phyloP scores from a whole-genome alignment of 805 yeast genomes.

The Clavispora fructus region DNA sequence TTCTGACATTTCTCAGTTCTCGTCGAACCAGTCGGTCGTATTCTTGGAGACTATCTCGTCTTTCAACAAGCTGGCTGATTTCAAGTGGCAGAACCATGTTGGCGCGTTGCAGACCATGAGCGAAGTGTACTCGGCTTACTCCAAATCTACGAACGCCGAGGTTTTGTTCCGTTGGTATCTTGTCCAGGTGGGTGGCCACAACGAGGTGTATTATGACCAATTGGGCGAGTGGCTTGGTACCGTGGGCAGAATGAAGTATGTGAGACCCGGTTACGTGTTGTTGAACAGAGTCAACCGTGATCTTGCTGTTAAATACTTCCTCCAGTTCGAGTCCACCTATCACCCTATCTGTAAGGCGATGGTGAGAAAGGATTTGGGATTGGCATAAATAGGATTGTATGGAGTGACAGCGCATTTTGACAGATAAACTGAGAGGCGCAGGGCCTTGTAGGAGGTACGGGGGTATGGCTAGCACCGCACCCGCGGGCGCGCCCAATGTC shows the following conservation, averaged over 20 bases:
- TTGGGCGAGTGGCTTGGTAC: slow-evolving; percentile 84
- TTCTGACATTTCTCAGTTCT: slow-evolving; percentile 51
- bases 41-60: slow-evolving; percentile 66
- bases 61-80: slow-evolving; percentile 37
- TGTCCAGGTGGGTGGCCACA: slow-evolving; percentile 54
- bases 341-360: slow-evolving; percentile 82
- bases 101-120: slow-evolving; percentile 29
- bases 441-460: background rate
- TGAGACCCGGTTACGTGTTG: slow-evolving; percentile 75
- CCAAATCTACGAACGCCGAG: slow-evolving; percentile 67
- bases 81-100: slow-evolving; percentile 32
- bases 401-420: background rate
- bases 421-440: background rate
- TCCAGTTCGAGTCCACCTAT: slow-evolving; percentile 51
- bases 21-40: slow-evolving; percentile 73
- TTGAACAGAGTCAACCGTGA: slow-evolving; percentile 59
- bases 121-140: slow-evolving; percentile 35
- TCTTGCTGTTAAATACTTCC: slow-evolving; percentile 63
- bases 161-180: slow-evolving; percentile 74
- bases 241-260: slow-evolving; percentile 93
- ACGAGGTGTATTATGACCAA: slow-evolving; percentile 40
- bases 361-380: slow-evolving; percentile 77
- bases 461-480: background rate
- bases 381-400: slow-evolving; percentile 8
- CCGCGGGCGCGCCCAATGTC: background rate